Evolutionary conservation across 2,329 filamentous ascomycete species (phyloP).

Genomic region (Colletotrichum orbiculare): DNA sequence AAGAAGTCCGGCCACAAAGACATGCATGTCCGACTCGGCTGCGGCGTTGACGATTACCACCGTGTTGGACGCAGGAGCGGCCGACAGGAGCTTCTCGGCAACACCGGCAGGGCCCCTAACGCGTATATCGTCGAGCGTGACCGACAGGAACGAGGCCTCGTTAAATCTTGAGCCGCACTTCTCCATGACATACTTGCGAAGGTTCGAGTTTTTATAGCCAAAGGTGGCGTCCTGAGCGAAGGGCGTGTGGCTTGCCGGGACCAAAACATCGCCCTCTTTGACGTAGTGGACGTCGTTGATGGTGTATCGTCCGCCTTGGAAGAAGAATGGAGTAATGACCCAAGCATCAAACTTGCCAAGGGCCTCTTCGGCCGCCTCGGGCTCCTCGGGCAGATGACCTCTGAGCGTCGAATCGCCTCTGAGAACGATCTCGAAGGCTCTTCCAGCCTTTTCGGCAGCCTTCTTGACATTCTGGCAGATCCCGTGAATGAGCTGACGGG

Average conservation of each 20-base stretch:
- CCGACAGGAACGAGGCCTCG: constrained; percentile 41
- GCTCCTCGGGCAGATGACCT: constrained; percentile 67
- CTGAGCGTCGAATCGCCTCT: constrained; percentile 67
- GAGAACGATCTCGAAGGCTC: constrained; percentile 64
- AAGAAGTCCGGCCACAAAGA: constrained; percentile 62
- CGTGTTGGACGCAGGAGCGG: constrained; percentile 39
- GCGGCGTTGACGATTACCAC: constrained; percentile 65
- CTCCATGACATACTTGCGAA: constrained; percentile 64
- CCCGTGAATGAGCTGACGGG: constrained; percentile 57
- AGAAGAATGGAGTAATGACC: constrained; percentile 68
- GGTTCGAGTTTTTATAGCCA: constrained; percentile 64
- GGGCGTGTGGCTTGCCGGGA: constrained; percentile 63
- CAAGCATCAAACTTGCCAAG: constrained; percentile 63
- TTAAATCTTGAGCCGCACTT: constrained; percentile 50
- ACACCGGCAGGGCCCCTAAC: constrained; percentile 44
- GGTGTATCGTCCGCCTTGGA: constrained; percentile 67
- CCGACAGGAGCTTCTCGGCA: constrained; percentile 41
- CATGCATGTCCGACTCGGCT: constrained; percentile 64
- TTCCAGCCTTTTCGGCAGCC: constrained; percentile 52
- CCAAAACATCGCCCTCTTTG: constrained; percentile 58
- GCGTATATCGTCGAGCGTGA: constrained; percentile 56
- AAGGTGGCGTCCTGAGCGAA: constrained; percentile 69
- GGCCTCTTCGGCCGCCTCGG: constrained; percentile 61
- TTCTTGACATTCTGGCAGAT: constrained; percentile 62
- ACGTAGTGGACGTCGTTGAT: constrained; percentile 70